Evolutionary conservation across 371 early-diverging fungal species (phyloP).

Genomic region (Apophysomyces sp.): DNA sequence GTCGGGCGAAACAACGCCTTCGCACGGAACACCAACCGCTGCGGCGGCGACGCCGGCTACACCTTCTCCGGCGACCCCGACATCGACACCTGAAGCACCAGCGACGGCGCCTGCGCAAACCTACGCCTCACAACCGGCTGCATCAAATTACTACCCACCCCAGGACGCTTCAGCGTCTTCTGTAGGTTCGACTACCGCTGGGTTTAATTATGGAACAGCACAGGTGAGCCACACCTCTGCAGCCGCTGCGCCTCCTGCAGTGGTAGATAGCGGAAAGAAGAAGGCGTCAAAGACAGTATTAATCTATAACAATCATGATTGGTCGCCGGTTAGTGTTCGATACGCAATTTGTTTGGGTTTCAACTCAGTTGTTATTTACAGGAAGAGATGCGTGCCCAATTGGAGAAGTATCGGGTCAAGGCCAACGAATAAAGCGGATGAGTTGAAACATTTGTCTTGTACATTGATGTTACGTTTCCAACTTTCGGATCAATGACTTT

Average conservation of each 20-base stretch:
- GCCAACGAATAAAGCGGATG: conserved; percentile 5
- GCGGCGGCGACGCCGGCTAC: not conserved
- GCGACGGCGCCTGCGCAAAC: conserved; percentile 5
- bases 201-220: not conserved
- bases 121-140: conserved; percentile 6
- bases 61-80: conserved; percentile 2
- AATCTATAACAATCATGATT: conserved; percentile 39
- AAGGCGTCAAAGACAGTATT: conserved; percentile 39
- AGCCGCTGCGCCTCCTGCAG: conserved; percentile 5
- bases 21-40: not conserved
- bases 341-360: not conserved
- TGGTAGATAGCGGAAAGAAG: conserved; percentile 24
- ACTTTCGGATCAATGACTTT: not conserved
- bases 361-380: not conserved
- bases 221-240: conserved; percentile 1
- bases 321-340: conserved; percentile 40
- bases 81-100: conserved; percentile 1
- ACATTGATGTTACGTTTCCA: not conserved
- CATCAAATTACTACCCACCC: conserved; percentile 1
- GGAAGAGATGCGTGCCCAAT: conserved; percentile 18
- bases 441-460: not conserved
- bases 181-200: not conserved
- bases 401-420: conserved; percentile 17
- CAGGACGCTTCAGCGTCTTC: not conserved
- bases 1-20: not conserved